Evolutionary conservation across 176 grass and related monocot genomes (phyloP).

Genomic region (Phyllostachys edulis): DNA sequence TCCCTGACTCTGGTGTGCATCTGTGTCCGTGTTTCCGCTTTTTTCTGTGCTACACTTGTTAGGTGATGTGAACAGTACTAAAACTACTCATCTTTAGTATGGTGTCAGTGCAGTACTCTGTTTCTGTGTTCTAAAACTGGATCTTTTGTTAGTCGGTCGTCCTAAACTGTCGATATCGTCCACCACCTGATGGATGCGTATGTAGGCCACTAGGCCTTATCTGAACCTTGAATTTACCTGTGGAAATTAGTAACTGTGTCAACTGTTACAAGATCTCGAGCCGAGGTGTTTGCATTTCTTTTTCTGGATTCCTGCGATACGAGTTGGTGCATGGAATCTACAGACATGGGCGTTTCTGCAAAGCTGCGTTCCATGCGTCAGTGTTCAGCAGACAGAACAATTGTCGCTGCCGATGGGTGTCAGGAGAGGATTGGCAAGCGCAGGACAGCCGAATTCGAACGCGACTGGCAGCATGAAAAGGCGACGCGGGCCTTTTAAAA

Average conservation of each 20-base stretch:
- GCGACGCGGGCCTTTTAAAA: slow-evolving; percentile 6
- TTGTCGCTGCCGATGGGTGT: neutral
- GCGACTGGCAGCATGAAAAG: neutral
- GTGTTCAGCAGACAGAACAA: neutral
- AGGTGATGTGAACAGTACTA: neutral
- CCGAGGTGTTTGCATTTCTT: neutral
- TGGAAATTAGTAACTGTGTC: neutral
- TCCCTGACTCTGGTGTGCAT: neutral
- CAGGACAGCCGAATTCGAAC: neutral
- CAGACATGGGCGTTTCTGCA: neutral
- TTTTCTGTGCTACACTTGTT: neutral
- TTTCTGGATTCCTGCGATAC: neutral
- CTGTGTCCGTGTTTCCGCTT: neutral
- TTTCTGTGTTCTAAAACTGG: neutral
- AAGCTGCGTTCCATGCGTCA: neutral
- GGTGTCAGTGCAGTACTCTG: neutral
- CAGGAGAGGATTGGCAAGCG: neutral
- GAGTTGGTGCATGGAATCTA: neutral
- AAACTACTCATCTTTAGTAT: neutral
- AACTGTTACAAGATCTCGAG: neutral
- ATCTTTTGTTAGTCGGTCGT: neutral
- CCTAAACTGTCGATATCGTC: neutral
- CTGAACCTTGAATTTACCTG: slow-evolving; percentile 20
- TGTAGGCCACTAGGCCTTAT: neutral
- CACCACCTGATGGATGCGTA: neutral